Conservation (phyloP, 2,329 filamentous ascomycete genomes). For the Cercospora sesami region DNA sequence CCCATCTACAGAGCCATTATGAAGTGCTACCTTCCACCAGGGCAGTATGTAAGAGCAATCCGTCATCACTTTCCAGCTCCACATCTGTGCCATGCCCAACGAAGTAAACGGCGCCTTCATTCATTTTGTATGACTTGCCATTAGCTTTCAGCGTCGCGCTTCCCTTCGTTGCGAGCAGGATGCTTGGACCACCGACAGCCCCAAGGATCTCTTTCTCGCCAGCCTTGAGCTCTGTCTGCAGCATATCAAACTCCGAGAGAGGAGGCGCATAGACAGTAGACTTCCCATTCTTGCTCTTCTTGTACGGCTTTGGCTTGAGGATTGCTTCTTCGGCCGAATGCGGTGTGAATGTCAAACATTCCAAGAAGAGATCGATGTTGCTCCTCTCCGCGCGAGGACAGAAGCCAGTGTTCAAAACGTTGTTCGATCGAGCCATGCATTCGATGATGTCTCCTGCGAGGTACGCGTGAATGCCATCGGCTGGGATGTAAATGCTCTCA, state of each 20-base stretch:
- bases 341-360: slow-evolving; percentile 63
- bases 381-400: slow-evolving; percentile 67
- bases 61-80: slow-evolving; percentile 45
- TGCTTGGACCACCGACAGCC: slow-evolving; percentile 60
- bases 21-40: slow-evolving; percentile 42
- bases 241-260: slow-evolving; percentile 70
- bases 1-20: neutral
- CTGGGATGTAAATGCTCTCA: slow-evolving; percentile 68
- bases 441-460: slow-evolving; percentile 73
- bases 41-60: slow-evolving; percentile 52
- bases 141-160: slow-evolving; percentile 57
- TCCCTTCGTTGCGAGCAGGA: slow-evolving; percentile 64
- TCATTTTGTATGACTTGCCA: slow-evolving; percentile 55
- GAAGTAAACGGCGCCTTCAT: slow-evolving; percentile 66
- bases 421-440: slow-evolving; percentile 75
- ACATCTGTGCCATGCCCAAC: slow-evolving; percentile 59
- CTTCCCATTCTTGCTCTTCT: slow-evolving; percentile 58
- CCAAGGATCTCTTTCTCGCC: slow-evolving; percentile 61
- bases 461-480: slow-evolving; percentile 73
- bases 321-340: slow-evolving; percentile 59
- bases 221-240: slow-evolving; percentile 57
- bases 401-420: slow-evolving; percentile 75
- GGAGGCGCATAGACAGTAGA: slow-evolving; percentile 66
- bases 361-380: slow-evolving; percentile 63
- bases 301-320: slow-evolving; percentile 52